Base-by-base conservation (phyloP, 805 yeast species). In the Cyberlindnera mycetangii region DNA sequence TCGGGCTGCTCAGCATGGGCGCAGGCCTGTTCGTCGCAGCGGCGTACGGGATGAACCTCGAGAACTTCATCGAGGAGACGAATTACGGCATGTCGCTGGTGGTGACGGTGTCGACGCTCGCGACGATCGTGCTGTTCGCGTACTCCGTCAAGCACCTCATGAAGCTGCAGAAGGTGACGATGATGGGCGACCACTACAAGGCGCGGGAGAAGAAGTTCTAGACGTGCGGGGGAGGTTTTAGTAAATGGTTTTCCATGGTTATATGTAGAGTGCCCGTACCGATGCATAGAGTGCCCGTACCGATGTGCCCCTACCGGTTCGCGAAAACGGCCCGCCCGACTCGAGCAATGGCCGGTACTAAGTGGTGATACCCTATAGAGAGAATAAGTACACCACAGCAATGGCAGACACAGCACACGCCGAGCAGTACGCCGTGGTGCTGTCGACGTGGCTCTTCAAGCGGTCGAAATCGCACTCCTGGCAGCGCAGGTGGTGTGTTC, bases 21-120 rank as follows among this genome's bases (percentile, higher is more conserved):
- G 77, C 83, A 14, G 84, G 93, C 1, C 69, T 95, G 37, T 87
- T 86, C 52, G 61, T 88, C 14, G 93, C 96, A 2, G 85, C 97
- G 0, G 69, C 89, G 10, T 93, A 90, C 64, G 99, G 99, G 28
- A 93, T 93, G 99, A 93, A 93, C 65, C 69, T 93, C 62, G 88
- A 85, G 58, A 93, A 92, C 65, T 89, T 86, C 59, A 82, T 93
- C 18, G 99, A 93, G 61, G 96, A 89, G 45, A 69, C 81, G 1
- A 75, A 76, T 44, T 73, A 75, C 51, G 97, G 97, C 25, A 86
- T 89, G 59, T 60, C 62, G 4, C 61, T 79, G 1, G 75, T 83
- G 6, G 62, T 72, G 1, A 49, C 56, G 1, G 16, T 64, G 3
- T 68, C 71, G 0, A 48, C 71, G 2, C 68, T 83, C 0, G 67